A percentile compares a stretch with the other conserved stretches of the same genome.
Evolutionary conservation across 2,329 filamentous ascomycete genomes (phyloP).

Genomic region (Incumbomyces lentus): DNA sequence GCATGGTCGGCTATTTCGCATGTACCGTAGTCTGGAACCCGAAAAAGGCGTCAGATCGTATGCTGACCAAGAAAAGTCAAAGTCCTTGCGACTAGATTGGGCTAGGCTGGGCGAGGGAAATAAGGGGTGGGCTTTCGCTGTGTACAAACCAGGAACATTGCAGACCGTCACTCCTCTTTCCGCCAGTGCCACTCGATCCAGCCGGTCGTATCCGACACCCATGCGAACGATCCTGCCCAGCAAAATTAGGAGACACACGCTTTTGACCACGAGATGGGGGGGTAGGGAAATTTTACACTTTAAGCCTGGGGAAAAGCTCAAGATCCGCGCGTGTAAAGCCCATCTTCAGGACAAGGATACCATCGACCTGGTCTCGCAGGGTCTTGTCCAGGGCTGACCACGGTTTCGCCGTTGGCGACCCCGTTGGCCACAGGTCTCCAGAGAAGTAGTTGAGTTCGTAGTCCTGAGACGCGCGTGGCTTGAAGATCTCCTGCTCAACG

Average conservation of each 20-base stretch:
- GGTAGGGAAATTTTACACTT: conserved; percentile 13
- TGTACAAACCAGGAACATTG: conserved; percentile 26
- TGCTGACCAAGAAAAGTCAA: no score
- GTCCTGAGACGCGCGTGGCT: conserved; percentile 7
- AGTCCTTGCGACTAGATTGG: no score
- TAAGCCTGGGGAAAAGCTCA: conserved; percentile 15
- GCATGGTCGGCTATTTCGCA: conserved; percentile 20
- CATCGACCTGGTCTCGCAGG: conserved; percentile 16
- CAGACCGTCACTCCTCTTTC: conserved; percentile 16
- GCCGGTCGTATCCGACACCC: conserved; percentile 19
- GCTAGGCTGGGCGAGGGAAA: conserved; percentile 19
- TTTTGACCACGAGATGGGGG: no score
- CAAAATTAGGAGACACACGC: background rate
- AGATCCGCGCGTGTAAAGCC: conserved; percentile 13
- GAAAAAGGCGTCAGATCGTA: background rate
- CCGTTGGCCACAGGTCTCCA: conserved; percentile 13
- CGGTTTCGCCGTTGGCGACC: conserved; percentile 8
- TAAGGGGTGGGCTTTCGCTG: conserved; percentile 26
- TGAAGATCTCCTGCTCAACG: conserved; percentile 18
- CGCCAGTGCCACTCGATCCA: conserved; percentile 17
- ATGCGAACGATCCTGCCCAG: conserved; percentile 14
- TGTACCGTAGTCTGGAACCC: conserved; percentile 17
- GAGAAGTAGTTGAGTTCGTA: conserved; percentile 15
- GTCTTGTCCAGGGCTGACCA: conserved; percentile 15
- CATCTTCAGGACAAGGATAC: conserved; percentile 19